Evolutionary conservation across 1,284 basidiomycete genomes (phyloP), one percentile per base, ranked within the genome.

Genomic region (Ganoderma meredithae): DNA sequence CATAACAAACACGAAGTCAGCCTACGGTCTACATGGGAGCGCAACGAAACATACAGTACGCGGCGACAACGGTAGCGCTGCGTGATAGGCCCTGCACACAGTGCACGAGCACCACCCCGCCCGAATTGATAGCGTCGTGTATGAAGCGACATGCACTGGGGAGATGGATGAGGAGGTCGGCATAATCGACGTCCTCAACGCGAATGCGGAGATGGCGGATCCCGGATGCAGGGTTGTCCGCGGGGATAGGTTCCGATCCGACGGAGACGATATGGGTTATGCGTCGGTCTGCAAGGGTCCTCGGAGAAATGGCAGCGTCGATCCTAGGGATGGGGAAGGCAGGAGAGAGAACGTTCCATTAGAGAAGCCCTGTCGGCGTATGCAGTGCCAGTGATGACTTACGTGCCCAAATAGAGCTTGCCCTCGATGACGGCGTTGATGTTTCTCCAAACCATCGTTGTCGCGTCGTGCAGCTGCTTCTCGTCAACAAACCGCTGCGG

Each of bases 71-170:
- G 5, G 93, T 87, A 3, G 95, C 92, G 74, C 91, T 92, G 70
- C 95, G 86, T 68, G 92, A 94, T 62, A 95, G 84, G 52, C 95
- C 95, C 73, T 94, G 90, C 36, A 91, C 86, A 76, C 94, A 95
- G 78, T 96, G 94, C 17, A 97, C 94, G 58, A 97, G 85, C 68
- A 95, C 88, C 59, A 88, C 86, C 6, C 95, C 94, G 55, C 89
- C 89, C 17, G 81, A 78, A 41, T 81, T 79, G 60, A 95, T 79
- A 13, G 94, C 93, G 55, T 88, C 80, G 74, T 95, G 87, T 74
- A 97, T 95, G 79, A 95, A 96, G 60, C 84, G 88, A 77, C 93
- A 91, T 25, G 93, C 90, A 47, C 82, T 79, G n/a, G 92, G 91
- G 68, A 96, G 83, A 76, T 92, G 86, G 56, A 94, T 91, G 65